Percentiles rank a stretch among this genome's conserved stretches.
Conservation (phyloP, 257 asterid genomes). For the Petunia axillaris region DNA sequence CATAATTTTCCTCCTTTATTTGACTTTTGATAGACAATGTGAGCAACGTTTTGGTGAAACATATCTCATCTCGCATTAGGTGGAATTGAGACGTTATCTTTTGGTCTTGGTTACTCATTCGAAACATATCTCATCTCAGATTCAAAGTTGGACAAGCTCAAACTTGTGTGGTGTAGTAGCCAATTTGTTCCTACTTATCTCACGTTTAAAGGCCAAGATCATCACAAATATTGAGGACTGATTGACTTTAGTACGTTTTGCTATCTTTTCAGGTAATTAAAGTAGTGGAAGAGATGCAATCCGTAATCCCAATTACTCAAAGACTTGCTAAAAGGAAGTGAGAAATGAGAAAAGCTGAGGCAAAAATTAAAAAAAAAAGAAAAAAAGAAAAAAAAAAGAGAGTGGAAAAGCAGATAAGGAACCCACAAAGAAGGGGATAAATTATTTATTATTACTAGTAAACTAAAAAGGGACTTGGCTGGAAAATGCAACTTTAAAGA, state of each 20-base stretch:
- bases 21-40: too few species aligned
- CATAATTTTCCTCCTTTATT: too few species aligned
- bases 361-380: too few species aligned
- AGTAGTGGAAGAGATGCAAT: background rate
- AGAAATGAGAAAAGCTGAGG: background rate
- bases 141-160: background rate
- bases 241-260: background rate
- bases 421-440: background rate
- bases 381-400: too few species aligned
- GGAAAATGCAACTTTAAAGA: constrained; percentile 19
- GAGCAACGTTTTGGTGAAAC: too few species aligned
- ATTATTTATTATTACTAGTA: too few species aligned
- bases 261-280: background rate
- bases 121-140: too few species aligned
- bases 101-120: too few species aligned
- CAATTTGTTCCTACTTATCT: background rate
- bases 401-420: background rate
- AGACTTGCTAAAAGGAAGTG: background rate
- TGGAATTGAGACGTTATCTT: too few species aligned
- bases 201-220: background rate
- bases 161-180: background rate
- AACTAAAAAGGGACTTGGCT: background rate
- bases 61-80: too few species aligned
- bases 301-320: background rate
- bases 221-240: background rate